phyloP scores from a whole-genome alignment of 768 basidiomycete species.

The Piloderma croceum region DNA sequence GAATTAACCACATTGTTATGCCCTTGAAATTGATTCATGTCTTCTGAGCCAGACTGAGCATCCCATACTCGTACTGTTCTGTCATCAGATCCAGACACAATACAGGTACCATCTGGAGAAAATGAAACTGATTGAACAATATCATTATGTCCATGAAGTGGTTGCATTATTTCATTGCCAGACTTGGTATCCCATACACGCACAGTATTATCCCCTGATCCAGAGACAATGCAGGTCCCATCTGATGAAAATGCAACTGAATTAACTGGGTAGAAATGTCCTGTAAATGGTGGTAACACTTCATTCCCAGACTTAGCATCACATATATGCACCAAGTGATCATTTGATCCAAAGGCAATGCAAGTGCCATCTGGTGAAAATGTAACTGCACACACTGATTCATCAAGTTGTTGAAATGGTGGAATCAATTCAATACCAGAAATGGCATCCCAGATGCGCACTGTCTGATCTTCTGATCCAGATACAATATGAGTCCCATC shows the following conservation, averaged over 20 bases:
- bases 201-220: too few relatives aligned
- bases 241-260: background rate
- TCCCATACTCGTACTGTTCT: too few relatives aligned
- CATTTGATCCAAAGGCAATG: background rate
- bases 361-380: background rate
- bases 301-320: background rate
- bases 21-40: too few relatives aligned
- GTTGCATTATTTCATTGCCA: too few relatives aligned
- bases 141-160: too few relatives aligned
- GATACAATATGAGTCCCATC: background rate
- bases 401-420: background rate
- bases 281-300: background rate
- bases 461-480: background rate
- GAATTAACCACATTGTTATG: constrained; percentile 1
- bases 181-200: too few relatives aligned
- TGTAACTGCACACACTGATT: background rate
- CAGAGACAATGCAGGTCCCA: too few relatives aligned
- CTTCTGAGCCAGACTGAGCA: too few relatives aligned
- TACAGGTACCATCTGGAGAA: too few relatives aligned
- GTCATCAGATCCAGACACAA: too few relatives aligned
- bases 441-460: background rate
- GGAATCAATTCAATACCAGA: background rate
- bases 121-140: too few relatives aligned
- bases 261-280: background rate
- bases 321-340: background rate